Conservation (phyloP, 73 alveolate species). For the Paramecium primaurelia region DNA sequence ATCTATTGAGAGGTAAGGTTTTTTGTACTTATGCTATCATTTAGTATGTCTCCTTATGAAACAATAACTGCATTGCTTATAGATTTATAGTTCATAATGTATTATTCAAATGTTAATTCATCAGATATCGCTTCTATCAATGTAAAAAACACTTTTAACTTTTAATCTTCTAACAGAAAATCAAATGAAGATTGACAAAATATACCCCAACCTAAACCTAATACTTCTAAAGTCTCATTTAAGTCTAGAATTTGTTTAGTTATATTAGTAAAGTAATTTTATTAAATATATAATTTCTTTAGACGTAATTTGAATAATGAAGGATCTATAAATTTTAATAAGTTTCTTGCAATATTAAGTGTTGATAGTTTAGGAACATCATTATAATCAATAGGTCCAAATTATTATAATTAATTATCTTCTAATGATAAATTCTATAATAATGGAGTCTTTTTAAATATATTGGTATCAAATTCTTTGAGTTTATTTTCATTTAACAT, state of each 20-base stretch:
- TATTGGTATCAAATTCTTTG: not conserved
- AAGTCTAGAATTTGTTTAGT: not conserved
- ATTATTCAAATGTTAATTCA: not conserved
- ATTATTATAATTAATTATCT: not conserved
- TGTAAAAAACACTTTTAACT: not conserved
- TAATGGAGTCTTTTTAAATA: not conserved
- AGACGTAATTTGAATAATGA: not conserved
- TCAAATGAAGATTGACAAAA: not conserved
- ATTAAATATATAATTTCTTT: not conserved
- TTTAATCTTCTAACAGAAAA: not conserved
- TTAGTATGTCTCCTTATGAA: not conserved
- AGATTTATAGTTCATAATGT: not conserved
- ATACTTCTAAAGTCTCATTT: not conserved
- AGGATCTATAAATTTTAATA: not conserved
- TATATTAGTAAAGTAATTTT: not conserved
- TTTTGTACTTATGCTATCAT: constrained; percentile 39
- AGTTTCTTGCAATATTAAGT: not conserved
- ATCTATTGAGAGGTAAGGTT: not conserved
- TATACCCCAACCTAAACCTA: constrained; percentile 38
- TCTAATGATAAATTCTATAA: not conserved
- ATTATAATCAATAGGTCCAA: not conserved
- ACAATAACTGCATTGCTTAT: not conserved
- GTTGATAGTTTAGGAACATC: not conserved
- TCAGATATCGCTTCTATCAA: not conserved
- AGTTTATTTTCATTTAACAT: not conserved